A percentile compares a stretch with the other conserved stretches of the same genome.
phyloP scores from a whole-genome alignment of 1,284 basidiomycete species.

The Takashimella tepidaria region DNA sequence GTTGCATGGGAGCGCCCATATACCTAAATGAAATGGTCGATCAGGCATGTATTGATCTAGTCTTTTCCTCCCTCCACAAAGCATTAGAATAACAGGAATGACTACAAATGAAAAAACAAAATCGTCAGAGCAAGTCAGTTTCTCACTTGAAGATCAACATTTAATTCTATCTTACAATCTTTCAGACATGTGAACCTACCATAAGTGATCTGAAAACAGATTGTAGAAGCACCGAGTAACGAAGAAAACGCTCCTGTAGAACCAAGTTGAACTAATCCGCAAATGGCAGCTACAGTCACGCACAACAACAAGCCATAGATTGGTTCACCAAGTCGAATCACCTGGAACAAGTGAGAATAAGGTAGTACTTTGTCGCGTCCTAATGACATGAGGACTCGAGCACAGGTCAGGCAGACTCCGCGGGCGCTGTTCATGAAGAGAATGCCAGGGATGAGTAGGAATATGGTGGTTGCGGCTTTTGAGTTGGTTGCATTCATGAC shows the following conservation, averaged over 20 bases:
- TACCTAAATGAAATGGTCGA: slow-evolving; percentile 19
- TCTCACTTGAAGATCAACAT: too few relatives aligned
- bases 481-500: slow-evolving; percentile 23
- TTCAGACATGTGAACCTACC: slow-evolving; percentile 9
- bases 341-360: slow-evolving; percentile 9
- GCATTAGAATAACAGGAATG: slow-evolving; percentile 20
- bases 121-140: too few relatives aligned
- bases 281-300: slow-evolving; percentile 12
- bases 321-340: slow-evolving; percentile 20
- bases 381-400: slow-evolving; percentile 19
- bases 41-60: slow-evolving; percentile 19
- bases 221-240: slow-evolving; percentile 18
- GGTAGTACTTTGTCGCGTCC: slow-evolving; percentile 24
- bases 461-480: slow-evolving; percentile 17
- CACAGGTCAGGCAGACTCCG: slow-evolving; percentile 16
- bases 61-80: slow-evolving; percentile 16
- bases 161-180: too few relatives aligned
- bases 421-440: slow-evolving; percentile 20
- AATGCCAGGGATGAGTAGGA: slow-evolving; percentile 18
- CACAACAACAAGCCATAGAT: slow-evolving; percentile 20
- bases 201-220: slow-evolving; percentile 22
- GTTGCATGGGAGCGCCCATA: slow-evolving; percentile 20
- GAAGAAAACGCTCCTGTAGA: slow-evolving; percentile 22
- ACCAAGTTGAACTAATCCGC: slow-evolving; percentile 25
- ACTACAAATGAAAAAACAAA: too few relatives aligned